Evolutionary conservation across 768 basidiomycete species (phyloP).

Genomic region (Phanerochaete sordida): DNA sequence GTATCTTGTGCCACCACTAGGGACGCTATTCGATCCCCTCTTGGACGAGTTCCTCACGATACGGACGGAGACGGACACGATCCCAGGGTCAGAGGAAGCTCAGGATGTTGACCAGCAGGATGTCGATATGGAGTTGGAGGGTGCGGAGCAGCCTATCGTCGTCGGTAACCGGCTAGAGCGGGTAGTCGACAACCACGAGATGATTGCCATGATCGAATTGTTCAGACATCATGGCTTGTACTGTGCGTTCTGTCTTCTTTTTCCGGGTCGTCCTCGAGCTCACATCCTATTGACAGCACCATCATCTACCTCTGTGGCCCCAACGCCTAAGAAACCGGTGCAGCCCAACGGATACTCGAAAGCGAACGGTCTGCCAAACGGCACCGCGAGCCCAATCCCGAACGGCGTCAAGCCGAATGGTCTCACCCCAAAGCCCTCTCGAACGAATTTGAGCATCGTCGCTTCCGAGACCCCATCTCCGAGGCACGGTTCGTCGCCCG

Average conservation of each 20-base stretch:
- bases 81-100: constrained; percentile 14
- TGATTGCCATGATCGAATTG: constrained; percentile 55
- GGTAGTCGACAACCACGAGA: constrained; percentile 49
- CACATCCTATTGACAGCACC: background rate
- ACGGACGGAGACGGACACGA: constrained; percentile 15
- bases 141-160: constrained; percentile 9
- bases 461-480: constrained; percentile 5
- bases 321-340: background rate
- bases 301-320: background rate
- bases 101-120: constrained; percentile 27
- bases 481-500: constrained; percentile 16
- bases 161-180: constrained; percentile 27
- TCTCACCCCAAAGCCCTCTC: background rate
- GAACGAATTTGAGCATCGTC: background rate
- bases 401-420: background rate
- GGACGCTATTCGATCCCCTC: constrained; percentile 64
- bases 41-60: constrained; percentile 44
- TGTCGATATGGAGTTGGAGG: constrained; percentile 27
- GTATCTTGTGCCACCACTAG: constrained; percentile 74
- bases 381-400: background rate
- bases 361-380: constrained; percentile 12
- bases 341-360: constrained; percentile 17
- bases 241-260: constrained; percentile 27
- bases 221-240: constrained; percentile 53
- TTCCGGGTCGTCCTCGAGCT: background rate